A percentile compares a stretch with the other conserved stretches of the same genome.
Conservation (phyloP, 164 flowering plant species). For the Liriodendron chinense region DNA sequence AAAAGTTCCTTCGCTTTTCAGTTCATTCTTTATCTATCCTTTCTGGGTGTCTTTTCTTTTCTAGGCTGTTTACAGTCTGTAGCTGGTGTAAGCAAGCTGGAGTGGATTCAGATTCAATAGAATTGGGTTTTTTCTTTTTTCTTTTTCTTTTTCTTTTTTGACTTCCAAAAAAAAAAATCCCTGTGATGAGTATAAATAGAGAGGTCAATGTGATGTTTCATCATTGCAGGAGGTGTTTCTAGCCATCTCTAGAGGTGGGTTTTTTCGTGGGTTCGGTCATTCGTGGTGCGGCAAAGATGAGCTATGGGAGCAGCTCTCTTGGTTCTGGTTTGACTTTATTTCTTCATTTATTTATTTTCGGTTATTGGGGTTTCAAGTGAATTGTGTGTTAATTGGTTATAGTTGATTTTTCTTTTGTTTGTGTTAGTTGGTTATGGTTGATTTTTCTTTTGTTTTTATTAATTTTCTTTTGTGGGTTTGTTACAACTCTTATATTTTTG, state of each 20-base stretch:
- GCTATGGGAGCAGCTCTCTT: constrained; percentile 51
- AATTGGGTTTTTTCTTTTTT: constrained; percentile 34
- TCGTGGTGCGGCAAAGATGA: constrained; percentile 40
- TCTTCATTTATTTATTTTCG: neutral
- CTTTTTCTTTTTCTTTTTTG: neutral
- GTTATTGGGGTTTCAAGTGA: neutral
- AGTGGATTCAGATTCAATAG: constrained; percentile 34
- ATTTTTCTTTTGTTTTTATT: too few species aligned
- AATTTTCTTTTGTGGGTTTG: too few species aligned
- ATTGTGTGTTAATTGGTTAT: too few species aligned
- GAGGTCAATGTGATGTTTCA: constrained; percentile 29
- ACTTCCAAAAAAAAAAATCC: neutral
- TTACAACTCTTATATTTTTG: too few species aligned
- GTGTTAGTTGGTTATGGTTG: neutral
- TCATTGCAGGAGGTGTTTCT: constrained; percentile 46
- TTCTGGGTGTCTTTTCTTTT: constrained; percentile 51
- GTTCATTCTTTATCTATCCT: constrained; percentile 40
- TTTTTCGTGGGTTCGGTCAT: constrained; percentile 8
- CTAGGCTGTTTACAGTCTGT: constrained; percentile 33
- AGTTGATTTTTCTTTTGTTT: neutral
- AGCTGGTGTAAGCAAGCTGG: constrained; percentile 42
- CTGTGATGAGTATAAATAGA: constrained; percentile 57
- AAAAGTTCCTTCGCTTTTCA: constrained; percentile 65
- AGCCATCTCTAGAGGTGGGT: constrained; percentile 22
- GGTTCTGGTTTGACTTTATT: constrained; percentile 65